Base-by-base conservation (phyloP, 2,329 filamentous ascomycete genomes). In the Sporothrix inflata region DNA sequence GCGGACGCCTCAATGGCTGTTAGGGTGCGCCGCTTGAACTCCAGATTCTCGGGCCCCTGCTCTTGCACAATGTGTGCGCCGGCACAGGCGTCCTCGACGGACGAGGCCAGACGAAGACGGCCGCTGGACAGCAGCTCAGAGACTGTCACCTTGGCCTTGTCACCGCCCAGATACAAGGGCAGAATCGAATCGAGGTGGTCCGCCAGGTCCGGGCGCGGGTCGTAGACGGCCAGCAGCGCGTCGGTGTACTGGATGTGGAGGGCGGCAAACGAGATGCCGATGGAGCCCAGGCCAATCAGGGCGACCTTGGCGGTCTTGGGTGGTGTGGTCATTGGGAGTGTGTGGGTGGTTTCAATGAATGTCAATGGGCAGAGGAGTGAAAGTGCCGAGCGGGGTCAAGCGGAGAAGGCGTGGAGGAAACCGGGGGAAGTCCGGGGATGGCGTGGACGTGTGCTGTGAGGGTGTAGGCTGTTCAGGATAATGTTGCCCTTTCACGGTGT, bases 31-130 rank as follows among this genome's bases (percentile, higher is more conserved):
- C 77, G 78, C 74, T 84, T 84, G 73, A 83, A 78, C 1, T 82
- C 79, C 0, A 82, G 71, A 16, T 78, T 76, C 61, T 85, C 83
- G 0, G 82, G 82, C 0, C 80, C 82, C 72, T 83, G 83, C 53
- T 75, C 72, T n/a, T 73, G 72, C 9, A 73, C 72, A 42, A 73
- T 71, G n/a, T 70, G 30, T 1, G 69, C 69, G 40, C 71, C 69
- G 11, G 45, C 21, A 24, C 42, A 51, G 34, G 71, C 66, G 14
- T 65, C 69, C 11, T 66, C 69, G 11, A 71, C 47, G 1, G 60
- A 66, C 34, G 47, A 12, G 5, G 30, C 60, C 2, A 71, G 42
- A 3, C 34, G 60, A 6, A 71, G 60, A 2, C 69, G 69, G 14
- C 69, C 69, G 2, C 11, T 45, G 2, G 60, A 55, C 47, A 71